Evolutionary conservation across 371 early-diverging fungal species (phyloP).

Genomic region (Apophysomyces sp.): DNA sequence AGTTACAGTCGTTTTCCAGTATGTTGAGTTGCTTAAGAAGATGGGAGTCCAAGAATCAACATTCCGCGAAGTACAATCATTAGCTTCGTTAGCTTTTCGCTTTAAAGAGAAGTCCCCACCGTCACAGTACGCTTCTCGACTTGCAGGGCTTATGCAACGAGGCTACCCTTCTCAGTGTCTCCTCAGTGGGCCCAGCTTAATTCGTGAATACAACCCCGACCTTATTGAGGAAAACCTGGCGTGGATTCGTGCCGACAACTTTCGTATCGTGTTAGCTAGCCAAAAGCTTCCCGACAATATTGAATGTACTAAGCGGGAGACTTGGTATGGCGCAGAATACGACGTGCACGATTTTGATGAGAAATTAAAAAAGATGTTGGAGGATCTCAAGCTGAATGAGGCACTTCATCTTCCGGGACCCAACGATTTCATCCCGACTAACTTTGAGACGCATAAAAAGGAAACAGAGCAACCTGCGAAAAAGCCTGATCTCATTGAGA

Average conservation of each 20-base stretch:
- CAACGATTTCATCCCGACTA: constrained; percentile 85
- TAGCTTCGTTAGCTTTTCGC: constrained; percentile 73
- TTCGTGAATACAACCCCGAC: constrained; percentile 61
- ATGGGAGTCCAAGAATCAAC: constrained; percentile 75
- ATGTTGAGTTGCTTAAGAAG: constrained; percentile 74
- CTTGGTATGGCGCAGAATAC: constrained; percentile 87
- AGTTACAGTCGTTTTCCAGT: constrained; percentile 80
- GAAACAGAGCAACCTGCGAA: constrained; percentile 29
- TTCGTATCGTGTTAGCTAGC: constrained; percentile 55
- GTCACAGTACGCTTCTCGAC: constrained; percentile 57
- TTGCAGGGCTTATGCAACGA: constrained; percentile 65
- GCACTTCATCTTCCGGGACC: constrained; percentile 71
- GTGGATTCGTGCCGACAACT: constrained; percentile 68
- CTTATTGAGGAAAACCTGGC: constrained; percentile 57
- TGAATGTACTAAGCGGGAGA: constrained; percentile 55
- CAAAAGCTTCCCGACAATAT: constrained; percentile 48
- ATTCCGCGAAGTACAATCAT: constrained; percentile 72
- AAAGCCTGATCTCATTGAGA: constrained; percentile 58
- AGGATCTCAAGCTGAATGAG: constrained; percentile 41
- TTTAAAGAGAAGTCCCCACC: constrained; percentile 82
- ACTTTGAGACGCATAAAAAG: constrained; percentile 60
- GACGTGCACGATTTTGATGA: constrained; percentile 62
- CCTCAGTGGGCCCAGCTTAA: constrained; percentile 71
- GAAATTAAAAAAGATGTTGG: constrained; percentile 59
- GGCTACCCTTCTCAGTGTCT: constrained; percentile 67